phyloP scores from a whole-genome alignment of 176 grass and related monocot species.

The Carex parvula region DNA sequence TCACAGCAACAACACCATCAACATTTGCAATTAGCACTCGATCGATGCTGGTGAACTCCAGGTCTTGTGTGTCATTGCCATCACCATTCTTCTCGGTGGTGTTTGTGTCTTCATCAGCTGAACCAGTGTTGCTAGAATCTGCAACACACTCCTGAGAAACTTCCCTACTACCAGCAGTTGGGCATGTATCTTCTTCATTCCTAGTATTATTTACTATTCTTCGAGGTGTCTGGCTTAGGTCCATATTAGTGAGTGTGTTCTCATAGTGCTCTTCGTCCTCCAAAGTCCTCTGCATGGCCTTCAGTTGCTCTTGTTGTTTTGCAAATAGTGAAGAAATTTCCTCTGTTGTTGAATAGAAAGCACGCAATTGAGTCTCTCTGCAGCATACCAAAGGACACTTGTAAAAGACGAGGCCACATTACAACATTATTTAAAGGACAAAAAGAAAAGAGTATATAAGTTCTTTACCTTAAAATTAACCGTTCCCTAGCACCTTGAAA shows the following conservation, averaged over 20 bases:
- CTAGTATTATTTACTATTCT: constrained; percentile 22
- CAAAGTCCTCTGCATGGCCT: constrained; percentile 95
- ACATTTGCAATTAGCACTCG: constrained; percentile 36
- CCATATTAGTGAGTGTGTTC: constrained; percentile 43
- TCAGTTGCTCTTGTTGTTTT: constrained; percentile 96
- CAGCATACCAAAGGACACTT: constrained; percentile 20
- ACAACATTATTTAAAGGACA: constrained; percentile 13
- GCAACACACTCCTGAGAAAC: constrained; percentile 50
- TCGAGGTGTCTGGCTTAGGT: constrained; percentile 40
- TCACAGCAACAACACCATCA: constrained; percentile 36
- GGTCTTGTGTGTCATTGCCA: constrained; percentile 54
- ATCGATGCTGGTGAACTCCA: constrained; percentile 56
- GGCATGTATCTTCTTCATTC: constrained; percentile 27
- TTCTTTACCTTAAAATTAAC: constrained; percentile 77
- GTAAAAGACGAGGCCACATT: constrained; percentile 11
- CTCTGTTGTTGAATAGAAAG: constrained; percentile 98
- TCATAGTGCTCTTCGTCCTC: constrained; percentile 96
- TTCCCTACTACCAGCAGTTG: constrained; percentile 37
- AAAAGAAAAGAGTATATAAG: neutral
- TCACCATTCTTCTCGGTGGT: constrained; percentile 51
- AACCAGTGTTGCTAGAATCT: constrained; percentile 36
- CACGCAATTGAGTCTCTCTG: constrained; percentile 92
- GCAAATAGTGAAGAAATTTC: constrained; percentile 80
- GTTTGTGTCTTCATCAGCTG: constrained; percentile 45
- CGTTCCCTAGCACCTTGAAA: constrained; percentile 94